Percentiles rank a stretch among this genome's conserved stretches.
Conservation (phyloP, 1,139 yeast genomes). For the Pichia sp. region DNA sequence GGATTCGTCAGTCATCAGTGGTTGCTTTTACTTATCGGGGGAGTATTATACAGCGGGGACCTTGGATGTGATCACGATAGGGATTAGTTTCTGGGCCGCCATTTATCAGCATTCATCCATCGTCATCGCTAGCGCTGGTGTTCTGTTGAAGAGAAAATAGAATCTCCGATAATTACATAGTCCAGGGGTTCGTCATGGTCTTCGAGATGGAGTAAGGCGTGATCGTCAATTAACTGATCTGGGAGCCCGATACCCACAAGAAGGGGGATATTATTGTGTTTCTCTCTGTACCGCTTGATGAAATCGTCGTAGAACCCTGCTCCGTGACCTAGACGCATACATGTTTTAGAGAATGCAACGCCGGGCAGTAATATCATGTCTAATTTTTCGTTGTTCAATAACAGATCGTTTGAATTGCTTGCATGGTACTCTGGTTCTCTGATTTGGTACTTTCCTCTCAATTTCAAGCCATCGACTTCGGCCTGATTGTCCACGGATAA, state of each 20-base stretch:
- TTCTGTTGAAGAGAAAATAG: constrained; percentile 14
- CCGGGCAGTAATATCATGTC: constrained; percentile 85
- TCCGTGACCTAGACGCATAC: constrained; percentile 83
- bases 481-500: constrained; percentile 43
- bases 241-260: constrained; percentile 68
- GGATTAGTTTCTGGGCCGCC: too few relatives aligned
- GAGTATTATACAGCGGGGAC: too few relatives aligned
- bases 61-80: too few relatives aligned
- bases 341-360: constrained; percentile 62
- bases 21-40: too few relatives aligned
- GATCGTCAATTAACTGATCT: constrained; percentile 57
- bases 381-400: constrained; percentile 39
- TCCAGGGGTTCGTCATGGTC: constrained; percentile 70
- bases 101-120: too few relatives aligned
- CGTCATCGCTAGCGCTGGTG: too few relatives aligned
- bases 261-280: constrained; percentile 36
- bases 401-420: constrained; percentile 23
- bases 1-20: too few relatives aligned
- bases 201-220: constrained; percentile 53
- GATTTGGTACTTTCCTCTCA: constrained; percentile 67
- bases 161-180: constrained; percentile 48
- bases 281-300: constrained; percentile 48
- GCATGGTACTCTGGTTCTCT: constrained; percentile 56
- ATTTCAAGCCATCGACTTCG: constrained; percentile 47
- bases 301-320: constrained; percentile 91